Evolutionary conservation across 108 stramenopile genomes (phyloP), one percentile per base, ranked within the genome.

Genomic region (Cyclostephanos tholiformis): DNA sequence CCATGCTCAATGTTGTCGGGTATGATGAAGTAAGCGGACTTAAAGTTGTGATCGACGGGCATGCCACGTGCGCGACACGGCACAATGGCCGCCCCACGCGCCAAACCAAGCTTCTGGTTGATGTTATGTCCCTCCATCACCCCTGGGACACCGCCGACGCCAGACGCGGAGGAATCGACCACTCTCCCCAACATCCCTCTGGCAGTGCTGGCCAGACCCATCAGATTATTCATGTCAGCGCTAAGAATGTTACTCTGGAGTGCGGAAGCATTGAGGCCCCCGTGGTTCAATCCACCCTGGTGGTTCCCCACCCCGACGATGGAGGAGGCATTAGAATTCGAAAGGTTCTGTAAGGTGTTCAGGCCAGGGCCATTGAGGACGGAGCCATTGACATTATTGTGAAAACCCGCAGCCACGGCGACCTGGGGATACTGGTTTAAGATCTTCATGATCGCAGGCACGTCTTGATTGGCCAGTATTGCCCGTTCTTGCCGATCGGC

Each of bases 21-120:
- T 39, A 93, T 90, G 61, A 93, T 85, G 79, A 93, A 93, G 81
- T 91, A 91, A 13, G 92, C 89, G 25, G 92, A 88, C 87, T 91
- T 80, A 51, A 82, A 79, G 25, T 74, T 83, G 75, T 86, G 85
- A 60, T 86, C 79, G 46, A 65, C 75, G 23, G 85, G 74, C 69
- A 86, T 74, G 8, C 85, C 85, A 13, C 85, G 67, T 13, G 85
- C 85, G 46, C 82, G 65, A 61, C 85, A 86, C 10, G 82, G 82
- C 10, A 86, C 66, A 26, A 80, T 76, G 44, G 76, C 52, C 26
- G 79, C 71, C 10, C 79, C 74, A 23, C 38, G 68, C n/a, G 71
- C 6, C 29, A 39, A 14, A 0, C 50, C 72, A 22, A 65, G 69
- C 26, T 77, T 63, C 16, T 35, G 35, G 8, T 20, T 20, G 17